Evolutionary conservation across 805 yeast species (phyloP), one percentile per base, ranked within the genome.

Genomic region (Hanseniaspora lindneri): DNA sequence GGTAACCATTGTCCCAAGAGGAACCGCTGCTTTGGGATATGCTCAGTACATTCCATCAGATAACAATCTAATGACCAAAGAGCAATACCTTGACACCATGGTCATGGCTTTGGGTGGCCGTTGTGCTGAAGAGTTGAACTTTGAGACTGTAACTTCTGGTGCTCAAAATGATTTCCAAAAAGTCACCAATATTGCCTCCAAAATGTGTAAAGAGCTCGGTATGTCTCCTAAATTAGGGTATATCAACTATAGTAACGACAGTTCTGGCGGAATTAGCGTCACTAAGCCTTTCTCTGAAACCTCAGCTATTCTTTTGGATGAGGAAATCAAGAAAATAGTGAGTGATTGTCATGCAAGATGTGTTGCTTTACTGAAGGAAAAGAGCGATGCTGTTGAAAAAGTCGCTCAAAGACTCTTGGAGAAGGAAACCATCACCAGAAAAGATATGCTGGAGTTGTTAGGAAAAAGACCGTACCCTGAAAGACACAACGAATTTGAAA

Each of bases 11-110:
- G 85, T 92, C 53, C 98, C 99, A 35, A 76, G 97, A 58, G 97
- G 97, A 14, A 92, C 83, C 66, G 95, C 95, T 54, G 95, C 97
- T 2, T 72, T 92, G 47, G 99, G 99, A 20, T 92, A 94, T 63
- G 98, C 98, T 1, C 96, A 92, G 63, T 94, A 89, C 61, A 72
- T 94, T 54, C 98, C 99, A 2, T 86, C 89, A 44, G 99, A 92
- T 62, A 79, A 81, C 51, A 87, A 84, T 59, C 69, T 92, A 58
- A 69, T 84, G 55, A 76, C 81, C 27, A 79, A 80, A 51, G 73
- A 77, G 54, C 96, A 92, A 64, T 75, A 88, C 53, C 72, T 71
- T 55, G 95, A 92, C 63, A 75, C 94, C 55, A 88, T 92, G 94
- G 78, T 87, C 24, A 94, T 92, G 97, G 83, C 96, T 0, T 71